Conservation (phyloP, 1,284 basidiomycete genomes). For the Cerrena zonata region DNA sequence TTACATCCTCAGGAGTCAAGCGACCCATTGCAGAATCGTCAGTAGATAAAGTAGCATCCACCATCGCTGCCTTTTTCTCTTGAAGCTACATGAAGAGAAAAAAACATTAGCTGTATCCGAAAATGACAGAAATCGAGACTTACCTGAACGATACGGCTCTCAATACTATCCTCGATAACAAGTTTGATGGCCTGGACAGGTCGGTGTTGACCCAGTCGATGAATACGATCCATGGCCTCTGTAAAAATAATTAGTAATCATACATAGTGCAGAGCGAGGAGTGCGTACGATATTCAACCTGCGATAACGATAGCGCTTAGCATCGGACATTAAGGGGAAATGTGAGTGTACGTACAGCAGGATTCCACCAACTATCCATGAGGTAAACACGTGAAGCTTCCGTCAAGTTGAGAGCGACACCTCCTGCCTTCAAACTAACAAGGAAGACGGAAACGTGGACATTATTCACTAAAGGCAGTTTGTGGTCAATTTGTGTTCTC, state of each 20-base stretch:
- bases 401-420: conserved; percentile 89
- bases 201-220: conserved; percentile 85
- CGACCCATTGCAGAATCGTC: conserved; percentile 83
- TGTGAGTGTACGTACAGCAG: conserved; percentile 47
- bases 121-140: conserved; percentile 8
- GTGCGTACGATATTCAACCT: conserved; percentile 67
- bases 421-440: conserved; percentile 92
- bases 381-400: conserved; percentile 91
- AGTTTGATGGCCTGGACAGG: conserved; percentile 92
- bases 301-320: conserved; percentile 8
- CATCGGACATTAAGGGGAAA: conserved; percentile 11
- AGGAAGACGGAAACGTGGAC: conserved; percentile 94
- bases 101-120: conserved; percentile 12
- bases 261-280: background rate
- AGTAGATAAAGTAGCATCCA: conserved; percentile 71
- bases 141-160: conserved; percentile 84
- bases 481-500: conserved; percentile 7
- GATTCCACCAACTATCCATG: conserved; percentile 92
- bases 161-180: conserved; percentile 94
- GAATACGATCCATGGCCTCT: conserved; percentile 97
- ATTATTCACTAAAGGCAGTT: conserved; percentile 66
- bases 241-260: conserved; percentile 15
- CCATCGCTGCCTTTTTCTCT: conserved; percentile 88
- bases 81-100: conserved; percentile 79
- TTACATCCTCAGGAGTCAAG: conserved; percentile 81